Evolutionary conservation across 345 rosid species (phyloP), one percentile per base, ranked within the genome.

Genomic region (Eucalyptus polyanthemos): DNA sequence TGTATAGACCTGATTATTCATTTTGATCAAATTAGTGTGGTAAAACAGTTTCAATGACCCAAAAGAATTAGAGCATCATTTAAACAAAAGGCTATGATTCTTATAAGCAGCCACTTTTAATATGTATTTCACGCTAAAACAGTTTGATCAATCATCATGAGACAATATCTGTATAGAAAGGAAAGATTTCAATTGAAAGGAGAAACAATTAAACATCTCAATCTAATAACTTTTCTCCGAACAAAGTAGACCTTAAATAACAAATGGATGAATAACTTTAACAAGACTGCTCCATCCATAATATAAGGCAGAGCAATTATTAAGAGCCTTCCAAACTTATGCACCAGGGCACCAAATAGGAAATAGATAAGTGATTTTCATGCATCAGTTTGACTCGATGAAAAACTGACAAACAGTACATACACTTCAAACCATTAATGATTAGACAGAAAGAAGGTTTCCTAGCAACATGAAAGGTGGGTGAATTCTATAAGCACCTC

Each of bases 1-100:
- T 80, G 93, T 86, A 85, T 94, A 94, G 21, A 91, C 94, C 95
- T 94, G 88, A 29, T 24, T 49, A 60, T 69, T 85, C 47, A 87
- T 50, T 69, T 42, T 37, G 67, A 86, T n/a, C 12, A 37, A 24
- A 45, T 13, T 3, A 76, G 29, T 29, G 14, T 86, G 42, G 54
- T 45, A 45, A 89, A 42, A 56, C 87, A 85, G n/a, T 85, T 88
- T 88, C 58, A 83, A 29, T 58, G 31, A 44, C 50, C 45, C 47
- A 24, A 53, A 53, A 62, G 50, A 37, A 54, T 60, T 54, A 37
- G 34, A 56, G 34, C 44, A 44, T 44, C 47, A 17, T 25, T 40
- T 53, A 53, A 53, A 47, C 45, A 88, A 80, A 50, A 80, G 34
- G 45, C 81, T 80, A 50, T 37, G 27, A 76, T 40, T 42, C 85